Evolutionary conservation across 2,329 filamentous ascomycete species (phyloP), one percentile per base, ranked within the genome.

Genomic region (Aspergillus novofumigatus): DNA sequence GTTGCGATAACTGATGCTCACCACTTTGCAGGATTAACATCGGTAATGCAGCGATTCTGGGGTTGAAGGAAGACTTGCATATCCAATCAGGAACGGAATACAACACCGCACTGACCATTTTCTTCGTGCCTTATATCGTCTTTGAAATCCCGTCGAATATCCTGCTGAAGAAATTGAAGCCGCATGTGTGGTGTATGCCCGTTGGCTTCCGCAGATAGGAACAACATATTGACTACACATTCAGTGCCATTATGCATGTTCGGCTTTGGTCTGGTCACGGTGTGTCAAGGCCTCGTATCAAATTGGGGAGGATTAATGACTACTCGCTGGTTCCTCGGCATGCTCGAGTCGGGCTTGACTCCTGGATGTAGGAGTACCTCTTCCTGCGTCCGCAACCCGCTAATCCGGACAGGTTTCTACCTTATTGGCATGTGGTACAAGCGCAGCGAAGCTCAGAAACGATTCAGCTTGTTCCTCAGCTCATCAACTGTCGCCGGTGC

Each of bases 391-490:
- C 3, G 10, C 5, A 54, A 29, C 14, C 3, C 11, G 2, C 52
- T 28, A 35, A 56, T 20, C 26, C 4, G 2, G 14, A 10, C 35
- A 75, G 72, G 71, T 44, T 75, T 77, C 63, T 83, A 92, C 66
- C 77, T 92, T 3, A 86, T 92, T 55, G 86, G 89, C 53, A 93
- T 92, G 86, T 77, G 74, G 92, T 97, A 97, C 67, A 86, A 87
- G 56, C 85, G 93, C 57, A 79, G 80, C 49, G 92, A 97, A 75
- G 90, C 92, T 1, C 92, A 96, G 75, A 89, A 90, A 66, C 86
- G 92, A 25, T 96, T 91, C 75, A 88, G 86, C 3, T 90, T 96
- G 77, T 96, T 96, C 80, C 96, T 96, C 79, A 86, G 82, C 67
- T 89, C 79, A 3, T 81, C 83, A 0, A 82, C 80, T 1, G 75